Evolutionary conservation across 257 asterid genomes (phyloP).

Genomic region (Agastache rugosa): DNA sequence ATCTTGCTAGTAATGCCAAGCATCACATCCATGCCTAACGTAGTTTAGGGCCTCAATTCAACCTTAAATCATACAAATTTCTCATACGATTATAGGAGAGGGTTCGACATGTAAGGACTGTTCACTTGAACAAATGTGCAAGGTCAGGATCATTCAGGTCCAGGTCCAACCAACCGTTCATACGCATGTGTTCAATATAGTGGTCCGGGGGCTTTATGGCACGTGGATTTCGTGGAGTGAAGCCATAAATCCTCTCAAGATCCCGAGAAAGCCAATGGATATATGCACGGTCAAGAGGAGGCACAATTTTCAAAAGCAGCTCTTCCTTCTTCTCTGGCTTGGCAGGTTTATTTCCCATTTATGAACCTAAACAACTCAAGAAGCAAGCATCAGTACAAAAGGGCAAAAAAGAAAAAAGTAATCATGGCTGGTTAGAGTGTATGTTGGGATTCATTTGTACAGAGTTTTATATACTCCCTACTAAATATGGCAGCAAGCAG

Average conservation of each 20-base stretch:
- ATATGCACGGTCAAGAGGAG: constrained; percentile 74
- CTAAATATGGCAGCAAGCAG: constrained; percentile 3
- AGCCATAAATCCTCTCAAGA: constrained; percentile 77
- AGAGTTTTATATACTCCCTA: constrained; percentile 12
- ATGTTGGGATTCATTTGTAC: background rate
- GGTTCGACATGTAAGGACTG: background rate
- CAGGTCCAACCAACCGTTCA: constrained; percentile 91
- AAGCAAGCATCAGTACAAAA: background rate
- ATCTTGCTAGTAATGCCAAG: background rate
- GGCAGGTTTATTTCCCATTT: constrained; percentile 81
- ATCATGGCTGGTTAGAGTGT: constrained; percentile 10
- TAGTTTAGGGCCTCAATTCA: constrained; percentile 3
- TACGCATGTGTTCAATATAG: constrained; percentile 77
- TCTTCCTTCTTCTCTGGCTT: constrained; percentile 62
- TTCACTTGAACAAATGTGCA: constrained; percentile 68
- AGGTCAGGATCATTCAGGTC: constrained; percentile 80
- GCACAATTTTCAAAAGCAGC: constrained; percentile 63
- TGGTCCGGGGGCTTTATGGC: constrained; percentile 87
- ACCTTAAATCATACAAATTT: background rate
- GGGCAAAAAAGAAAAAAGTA: too few species aligned
- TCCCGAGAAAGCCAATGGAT: constrained; percentile 77
- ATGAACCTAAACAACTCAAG: constrained; percentile 32
- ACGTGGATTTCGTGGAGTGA: constrained; percentile 67
- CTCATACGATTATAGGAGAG: background rate
- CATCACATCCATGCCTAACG: background rate